Evolutionary conservation across 257 asterid genomes (phyloP).

Genomic region (Apocynum venetum): DNA sequence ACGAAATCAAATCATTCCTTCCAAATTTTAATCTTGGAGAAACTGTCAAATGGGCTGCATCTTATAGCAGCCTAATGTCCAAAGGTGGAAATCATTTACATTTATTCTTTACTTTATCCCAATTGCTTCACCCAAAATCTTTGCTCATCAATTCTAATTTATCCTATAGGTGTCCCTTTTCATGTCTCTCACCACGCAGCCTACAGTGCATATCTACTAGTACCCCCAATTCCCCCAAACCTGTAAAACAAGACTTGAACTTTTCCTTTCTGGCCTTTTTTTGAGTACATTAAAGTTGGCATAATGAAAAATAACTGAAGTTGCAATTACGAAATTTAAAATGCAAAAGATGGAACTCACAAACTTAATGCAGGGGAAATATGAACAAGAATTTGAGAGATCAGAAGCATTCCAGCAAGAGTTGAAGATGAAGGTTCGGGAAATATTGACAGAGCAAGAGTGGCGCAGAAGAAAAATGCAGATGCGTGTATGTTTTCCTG

Average conservation of each 20-base stretch:
- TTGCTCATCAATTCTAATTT: background rate
- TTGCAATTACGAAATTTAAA: background rate
- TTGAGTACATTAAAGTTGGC: background rate
- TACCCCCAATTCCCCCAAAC: background rate
- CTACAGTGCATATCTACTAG: background rate
- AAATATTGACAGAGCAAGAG: conserved; percentile 93
- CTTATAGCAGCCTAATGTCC: background rate
- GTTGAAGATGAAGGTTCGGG: conserved; percentile 89
- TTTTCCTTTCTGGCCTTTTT: background rate
- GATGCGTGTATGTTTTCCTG: conserved; percentile 64
- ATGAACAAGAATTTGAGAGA: conserved; percentile 79
- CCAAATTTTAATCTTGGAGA: background rate
- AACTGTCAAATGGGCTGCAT: background rate
- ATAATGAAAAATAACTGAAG: background rate
- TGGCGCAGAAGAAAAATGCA: conserved; percentile 99
- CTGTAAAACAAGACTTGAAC: background rate
- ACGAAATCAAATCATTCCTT: background rate
- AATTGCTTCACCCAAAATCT: background rate
- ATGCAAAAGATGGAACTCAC: background rate
- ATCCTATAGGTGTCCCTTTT: background rate
- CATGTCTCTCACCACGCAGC: background rate
- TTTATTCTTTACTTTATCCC: background rate
- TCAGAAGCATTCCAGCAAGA: conserved; percentile 85
- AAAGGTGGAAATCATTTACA: background rate
- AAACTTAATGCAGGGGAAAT: conserved; percentile 62